Evolutionary conservation across 495 filamentous ascomycete genomes (phyloP), one percentile per base, ranked within the genome.

Genomic region (Aspergillus saccharolyticus): DNA sequence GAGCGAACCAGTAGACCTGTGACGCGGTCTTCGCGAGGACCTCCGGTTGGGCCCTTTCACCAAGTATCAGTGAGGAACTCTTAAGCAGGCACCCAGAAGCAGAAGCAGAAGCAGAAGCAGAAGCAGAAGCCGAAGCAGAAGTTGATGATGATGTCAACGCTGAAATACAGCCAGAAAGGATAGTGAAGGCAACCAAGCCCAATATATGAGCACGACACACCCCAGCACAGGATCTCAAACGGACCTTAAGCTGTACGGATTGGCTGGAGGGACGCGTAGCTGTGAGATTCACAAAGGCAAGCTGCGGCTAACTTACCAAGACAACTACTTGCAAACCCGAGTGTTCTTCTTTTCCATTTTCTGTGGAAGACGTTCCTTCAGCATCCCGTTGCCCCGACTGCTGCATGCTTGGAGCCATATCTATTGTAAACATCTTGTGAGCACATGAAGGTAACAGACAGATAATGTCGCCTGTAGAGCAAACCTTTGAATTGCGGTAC

Each of bases 1-100:
- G 91, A 92, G 47, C 93, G 88, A 44, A 97, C 87, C 1, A 98
- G 83, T 39, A 97, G 80, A 10, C 90, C 91, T 3, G 94, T 97
- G 3, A 91, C 86, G 63, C 90, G 89, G 64, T 91, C 85, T 75
- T 98, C 94, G 61, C 82, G 82, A 10, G 94, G 94, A 25, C 94
- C 94, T 62, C 94, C 94, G 52, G 90, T 91, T 25, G 90, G 85
- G 53, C 94, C 94, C 92, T 97, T 70, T 53, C 42, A 28, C 22
- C 52, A n/a, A n/a, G n/a, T 46, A 60, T 75, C 47, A 75, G 70
- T 56, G 54, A 58, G 52, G 19, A 16, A 54, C 56, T 56, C 52
- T 52, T 52, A 51, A 69, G 69, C 60, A 44, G 59, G 45, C 55
- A 56, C 51, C 66, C 56, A n/a, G n/a, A n/a, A n/a, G 20, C 6